Conservation (phyloP, 495 filamentous ascomycete genomes). For the Lophiotrema nucula region DNA sequence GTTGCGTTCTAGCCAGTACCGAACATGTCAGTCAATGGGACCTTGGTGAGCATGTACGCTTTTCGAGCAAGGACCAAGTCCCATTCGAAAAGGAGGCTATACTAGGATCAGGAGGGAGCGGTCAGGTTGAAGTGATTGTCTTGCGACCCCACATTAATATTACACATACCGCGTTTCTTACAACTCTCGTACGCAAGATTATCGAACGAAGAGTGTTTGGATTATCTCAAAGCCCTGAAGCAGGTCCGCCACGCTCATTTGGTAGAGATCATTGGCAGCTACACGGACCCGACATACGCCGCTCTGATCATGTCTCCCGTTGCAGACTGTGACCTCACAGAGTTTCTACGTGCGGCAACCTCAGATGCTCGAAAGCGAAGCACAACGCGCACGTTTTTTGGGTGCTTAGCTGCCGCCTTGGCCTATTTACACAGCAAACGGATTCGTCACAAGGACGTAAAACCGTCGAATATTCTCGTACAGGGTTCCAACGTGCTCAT, state of each 20-base stretch:
- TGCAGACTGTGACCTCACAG: slow-evolving; percentile 32
- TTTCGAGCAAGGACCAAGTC: too few relatives aligned
- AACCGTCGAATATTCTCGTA: slow-evolving; percentile 47
- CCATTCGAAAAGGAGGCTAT: too few relatives aligned
- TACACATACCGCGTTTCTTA: too few relatives aligned
- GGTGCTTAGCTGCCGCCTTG: slow-evolving; percentile 42
- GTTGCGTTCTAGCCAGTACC: too few relatives aligned
- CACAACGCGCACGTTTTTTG: slow-evolving; percentile 37
- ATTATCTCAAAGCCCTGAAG: too few relatives aligned
- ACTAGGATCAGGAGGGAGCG: too few relatives aligned
- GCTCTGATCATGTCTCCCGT: slow-evolving; percentile 41
- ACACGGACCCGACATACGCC: slow-evolving; percentile 37
- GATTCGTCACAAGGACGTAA: slow-evolving; percentile 46
- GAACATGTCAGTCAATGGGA: too few relatives aligned
- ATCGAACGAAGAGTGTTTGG: too few relatives aligned
- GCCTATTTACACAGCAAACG: slow-evolving; percentile 41
- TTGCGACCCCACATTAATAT: too few relatives aligned
- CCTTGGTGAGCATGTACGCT: too few relatives aligned
- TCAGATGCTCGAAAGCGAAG: neutral
- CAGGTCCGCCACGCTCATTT: slow-evolving; percentile 24
- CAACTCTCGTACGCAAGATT: too few relatives aligned
- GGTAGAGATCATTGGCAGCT: slow-evolving; percentile 33
- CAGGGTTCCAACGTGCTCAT: slow-evolving; percentile 38
- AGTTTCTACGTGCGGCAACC: neutral
- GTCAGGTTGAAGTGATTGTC: too few relatives aligned